phyloP scores from a whole-genome alignment of 2,329 filamentous ascomycete species.

The Talaromyces sp. region DNA sequence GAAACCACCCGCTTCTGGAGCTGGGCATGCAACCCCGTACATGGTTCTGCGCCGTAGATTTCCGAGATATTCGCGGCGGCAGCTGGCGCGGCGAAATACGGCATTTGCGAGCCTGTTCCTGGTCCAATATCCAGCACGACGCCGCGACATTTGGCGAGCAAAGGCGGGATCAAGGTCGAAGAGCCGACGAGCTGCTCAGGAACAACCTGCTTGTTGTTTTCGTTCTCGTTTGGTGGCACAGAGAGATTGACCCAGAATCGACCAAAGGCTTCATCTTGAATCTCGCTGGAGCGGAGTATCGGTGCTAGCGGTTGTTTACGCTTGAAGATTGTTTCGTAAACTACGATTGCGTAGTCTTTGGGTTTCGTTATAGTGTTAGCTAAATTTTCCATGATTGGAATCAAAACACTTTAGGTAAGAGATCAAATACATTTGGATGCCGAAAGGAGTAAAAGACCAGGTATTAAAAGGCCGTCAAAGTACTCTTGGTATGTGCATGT shows the following conservation, averaged over 20 bases:
- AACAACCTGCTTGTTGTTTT: neutral
- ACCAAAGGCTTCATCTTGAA: slow-evolving; percentile 38
- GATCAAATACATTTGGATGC: slow-evolving; percentile 12
- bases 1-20: slow-evolving; percentile 38
- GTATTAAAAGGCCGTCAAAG: slow-evolving; percentile 10
- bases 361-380: neutral
- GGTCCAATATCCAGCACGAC: slow-evolving; percentile 49
- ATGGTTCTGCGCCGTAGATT: slow-evolving; percentile 55
- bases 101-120: slow-evolving; percentile 49
- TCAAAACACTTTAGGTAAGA: neutral
- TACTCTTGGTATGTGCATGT: slow-evolving; percentile 5
- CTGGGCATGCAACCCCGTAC: slow-evolving; percentile 41
- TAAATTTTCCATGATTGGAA: neutral
- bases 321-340: slow-evolving; percentile 28
- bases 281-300: slow-evolving; percentile 22
- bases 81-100: slow-evolving; percentile 36
- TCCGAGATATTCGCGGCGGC: slow-evolving; percentile 31
- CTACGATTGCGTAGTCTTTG: slow-evolving; percentile 29
- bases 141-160: slow-evolving; percentile 38
- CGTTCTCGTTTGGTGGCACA: neutral
- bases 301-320: slow-evolving; percentile 32
- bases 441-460: slow-evolving; percentile 9
- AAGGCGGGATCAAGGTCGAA: slow-evolving; percentile 35
- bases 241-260: slow-evolving; percentile 36
- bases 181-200: slow-evolving; percentile 23